Evolutionary conservation across 352 stramenopile species (phyloP).

Genomic region (Globisporangium polare): DNA sequence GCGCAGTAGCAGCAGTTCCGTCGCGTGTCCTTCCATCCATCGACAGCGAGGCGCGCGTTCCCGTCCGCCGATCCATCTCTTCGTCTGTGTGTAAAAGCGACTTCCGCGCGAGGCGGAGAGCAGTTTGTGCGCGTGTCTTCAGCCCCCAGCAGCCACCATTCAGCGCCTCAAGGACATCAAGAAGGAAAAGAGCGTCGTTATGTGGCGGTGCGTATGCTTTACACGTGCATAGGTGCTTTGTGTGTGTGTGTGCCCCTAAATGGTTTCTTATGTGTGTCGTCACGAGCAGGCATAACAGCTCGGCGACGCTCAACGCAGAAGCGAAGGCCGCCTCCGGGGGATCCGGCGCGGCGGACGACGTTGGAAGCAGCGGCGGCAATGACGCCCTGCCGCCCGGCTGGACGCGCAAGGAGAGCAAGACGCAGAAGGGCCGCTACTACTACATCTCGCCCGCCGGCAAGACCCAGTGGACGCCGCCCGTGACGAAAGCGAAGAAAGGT

Average conservation of each 20-base stretch:
- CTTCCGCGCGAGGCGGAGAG: conserved; percentile 1
- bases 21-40: neutral
- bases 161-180: conserved; percentile 20
- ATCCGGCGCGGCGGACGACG: conserved; percentile 7
- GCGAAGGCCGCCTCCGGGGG: neutral
- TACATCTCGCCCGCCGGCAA: conserved; percentile 81
- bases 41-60: neutral
- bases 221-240: neutral
- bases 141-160: conserved; percentile 10
- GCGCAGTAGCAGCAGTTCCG: neutral
- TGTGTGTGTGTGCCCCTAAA: neutral
- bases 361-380: neutral
- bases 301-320: conserved; percentile 10
- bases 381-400: conserved; percentile 67
- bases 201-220: conserved; percentile 12
- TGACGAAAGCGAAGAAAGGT: conserved; percentile 17
- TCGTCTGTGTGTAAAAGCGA: conserved; percentile 7
- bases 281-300: conserved; percentile 17
- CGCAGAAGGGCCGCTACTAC: conserved; percentile 81
- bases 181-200: conserved; percentile 18
- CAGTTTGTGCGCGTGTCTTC: neutral
- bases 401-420: conserved; percentile 83
- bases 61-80: neutral
- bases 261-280: neutral
- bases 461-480: conserved; percentile 75